Evolutionary conservation across 768 basidiomycete genomes (phyloP).

Genomic region (Kwoniella sp.): DNA sequence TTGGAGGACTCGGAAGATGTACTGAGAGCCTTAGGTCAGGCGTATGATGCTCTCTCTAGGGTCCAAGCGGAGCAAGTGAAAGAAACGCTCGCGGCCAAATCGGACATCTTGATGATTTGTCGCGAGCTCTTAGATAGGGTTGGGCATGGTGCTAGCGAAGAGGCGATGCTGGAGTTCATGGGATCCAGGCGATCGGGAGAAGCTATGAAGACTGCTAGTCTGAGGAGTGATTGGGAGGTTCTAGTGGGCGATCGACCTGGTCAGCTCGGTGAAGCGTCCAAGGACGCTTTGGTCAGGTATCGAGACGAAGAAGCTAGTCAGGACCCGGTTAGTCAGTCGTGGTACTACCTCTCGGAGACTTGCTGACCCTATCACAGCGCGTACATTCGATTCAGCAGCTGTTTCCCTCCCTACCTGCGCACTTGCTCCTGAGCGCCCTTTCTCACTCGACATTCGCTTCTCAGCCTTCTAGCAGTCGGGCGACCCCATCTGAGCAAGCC

Average conservation of each 20-base stretch:
- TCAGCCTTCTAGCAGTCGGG: conserved; percentile 17
- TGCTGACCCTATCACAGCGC: conserved; percentile 16
- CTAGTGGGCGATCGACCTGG: not conserved
- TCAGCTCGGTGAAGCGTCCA: conserved; percentile 8
- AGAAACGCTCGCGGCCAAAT: conserved; percentile 9
- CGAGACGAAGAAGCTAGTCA: conserved; percentile 13
- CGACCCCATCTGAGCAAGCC: conserved; percentile 25
- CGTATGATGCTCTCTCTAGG: conserved; percentile 7
- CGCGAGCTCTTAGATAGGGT: conserved; percentile 11
- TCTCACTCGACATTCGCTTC: conserved; percentile 35
- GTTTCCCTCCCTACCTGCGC: conserved; percentile 39
- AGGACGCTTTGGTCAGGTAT: conserved; percentile 9
- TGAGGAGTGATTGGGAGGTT: conserved; percentile 7
- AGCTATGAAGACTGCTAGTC: not conserved
- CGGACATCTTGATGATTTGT: conserved; percentile 22
- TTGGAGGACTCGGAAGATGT: conserved; percentile 28
- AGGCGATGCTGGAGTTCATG: conserved; percentile 16
- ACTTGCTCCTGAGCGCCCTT: conserved; percentile 35
- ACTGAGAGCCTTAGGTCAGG: conserved; percentile 20
- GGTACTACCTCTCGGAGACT: not conserved
- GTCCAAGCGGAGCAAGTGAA: not conserved
- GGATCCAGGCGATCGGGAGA: not conserved
- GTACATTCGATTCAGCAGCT: conserved; percentile 30
- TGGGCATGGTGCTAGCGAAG: conserved; percentile 6
- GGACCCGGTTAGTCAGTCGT: conserved; percentile 21